Base-by-base conservation (phyloP, 495 filamentous ascomycete genomes). In the Bryoglossum gracile region DNA sequence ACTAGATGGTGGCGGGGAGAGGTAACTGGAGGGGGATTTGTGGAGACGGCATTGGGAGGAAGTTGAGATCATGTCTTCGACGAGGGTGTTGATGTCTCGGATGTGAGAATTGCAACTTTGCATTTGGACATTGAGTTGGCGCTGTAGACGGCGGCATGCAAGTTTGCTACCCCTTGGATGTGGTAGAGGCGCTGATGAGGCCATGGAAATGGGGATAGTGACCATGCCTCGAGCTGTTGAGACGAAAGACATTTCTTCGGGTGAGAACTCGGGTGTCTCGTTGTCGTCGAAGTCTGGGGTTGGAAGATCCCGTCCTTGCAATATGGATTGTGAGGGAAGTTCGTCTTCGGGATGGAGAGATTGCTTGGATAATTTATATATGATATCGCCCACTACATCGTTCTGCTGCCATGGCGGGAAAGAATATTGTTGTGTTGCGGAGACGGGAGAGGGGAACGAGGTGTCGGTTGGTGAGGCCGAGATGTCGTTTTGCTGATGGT, bases 111-210 rank as follows among this genome's bases (percentile, higher is more conserved):
- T 16, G 19, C 43, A 55, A 19, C 19, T 42, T 33, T 59, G 56
- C 6, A 59, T 18, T 32, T 59, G 56, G 3, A 50, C 46, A 24
- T 59, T 59, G 3, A 52, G 25, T 36, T 59, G 56, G 3, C 56
- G 48, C 35, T 59, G 52, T 10, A 55, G 3, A 17, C 56, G 42
- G 16, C 51, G 46, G 33, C 56, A 55, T 0, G 51, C 43, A 4
- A 46, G 14, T 10, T n/a, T 41, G 34, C 43, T 26, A 13, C 30
- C 23, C n/a, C 8, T 16, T 2, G 48, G 24, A 18, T 23, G 34
- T 1, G 28, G 36, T 14, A 43, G 18, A 21, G 42, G 43, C 11
- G 19, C 38, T 9, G 32, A 40, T 11, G 25, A 24, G n/a, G n/a
- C n/a, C 11, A 17, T 1, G 24, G 37, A 28, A 21, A 14, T 13